phyloP scores from a whole-genome alignment of 2,329 filamentous ascomycete genomes.

The Penicillium sp. region DNA sequence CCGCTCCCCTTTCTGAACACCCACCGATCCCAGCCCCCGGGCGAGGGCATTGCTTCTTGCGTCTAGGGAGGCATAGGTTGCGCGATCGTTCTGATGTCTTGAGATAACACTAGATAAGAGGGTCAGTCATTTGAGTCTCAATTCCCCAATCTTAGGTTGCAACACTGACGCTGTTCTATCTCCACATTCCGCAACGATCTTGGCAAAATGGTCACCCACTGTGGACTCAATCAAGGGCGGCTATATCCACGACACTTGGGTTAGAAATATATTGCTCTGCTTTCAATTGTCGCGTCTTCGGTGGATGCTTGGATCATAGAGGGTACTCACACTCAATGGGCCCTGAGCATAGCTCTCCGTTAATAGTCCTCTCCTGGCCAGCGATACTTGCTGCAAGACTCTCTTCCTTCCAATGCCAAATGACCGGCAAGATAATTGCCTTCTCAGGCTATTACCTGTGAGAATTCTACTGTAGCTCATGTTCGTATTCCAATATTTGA shows the following conservation, averaged over 20 bases:
- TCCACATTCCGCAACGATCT: slow-evolving; percentile 45
- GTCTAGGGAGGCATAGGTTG: slow-evolving; percentile 77
- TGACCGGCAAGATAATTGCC: not conserved
- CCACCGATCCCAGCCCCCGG: slow-evolving; percentile 64
- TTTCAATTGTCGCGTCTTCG: not conserved
- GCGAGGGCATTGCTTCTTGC: slow-evolving; percentile 73
- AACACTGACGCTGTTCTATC: slow-evolving; percentile 53
- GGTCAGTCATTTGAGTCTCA: not conserved
- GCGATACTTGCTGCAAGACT: not conserved
- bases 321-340: slow-evolving; percentile 21
- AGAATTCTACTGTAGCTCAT: slow-evolving; percentile 16
- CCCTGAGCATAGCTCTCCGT: slow-evolving; percentile 28
- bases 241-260: slow-evolving; percentile 19
- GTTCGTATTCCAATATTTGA: slow-evolving; percentile 3
- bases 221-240: slow-evolving; percentile 50
- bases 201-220: slow-evolving; percentile 47
- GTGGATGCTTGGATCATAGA: not conserved
- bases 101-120: slow-evolving; percentile 52
- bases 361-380: slow-evolving; percentile 17
- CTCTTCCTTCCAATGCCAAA: not conserved
- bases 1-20: slow-evolving; percentile 77
- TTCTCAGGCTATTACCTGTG: slow-evolving; percentile 3
- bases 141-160: not conserved
- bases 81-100: slow-evolving; percentile 59
- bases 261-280: not conserved